Conservation (phyloP, 176 grass and related monocot genomes). For the Paspalum vaginatum region DNA sequence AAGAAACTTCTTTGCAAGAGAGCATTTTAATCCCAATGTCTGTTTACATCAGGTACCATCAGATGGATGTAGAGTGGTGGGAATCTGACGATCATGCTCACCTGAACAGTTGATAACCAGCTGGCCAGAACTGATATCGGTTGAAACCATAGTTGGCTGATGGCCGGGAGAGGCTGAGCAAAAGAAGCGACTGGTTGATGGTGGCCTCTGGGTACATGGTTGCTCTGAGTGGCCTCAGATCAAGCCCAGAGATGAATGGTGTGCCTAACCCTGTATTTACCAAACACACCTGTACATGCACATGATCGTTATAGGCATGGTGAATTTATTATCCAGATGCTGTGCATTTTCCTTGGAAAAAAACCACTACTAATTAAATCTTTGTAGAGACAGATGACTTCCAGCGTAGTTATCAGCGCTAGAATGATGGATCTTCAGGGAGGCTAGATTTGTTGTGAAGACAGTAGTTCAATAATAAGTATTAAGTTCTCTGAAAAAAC, state of each 20-base stretch:
- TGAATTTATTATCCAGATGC: not conserved
- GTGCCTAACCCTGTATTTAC: conserved; percentile 53
- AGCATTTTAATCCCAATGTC: not conserved
- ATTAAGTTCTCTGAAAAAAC: too few relatives aligned
- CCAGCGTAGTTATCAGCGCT: not conserved
- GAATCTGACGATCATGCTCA: not conserved
- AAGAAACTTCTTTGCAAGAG: not conserved
- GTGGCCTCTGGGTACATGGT: conserved; percentile 53
- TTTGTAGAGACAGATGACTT: not conserved
- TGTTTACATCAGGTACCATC: not conserved
- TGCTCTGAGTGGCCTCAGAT: conserved; percentile 44
- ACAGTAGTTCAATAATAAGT: too few relatives aligned
- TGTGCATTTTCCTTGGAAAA: not conserved
- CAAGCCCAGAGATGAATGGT: conserved; percentile 61
- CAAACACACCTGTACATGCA: conserved; percentile 47
- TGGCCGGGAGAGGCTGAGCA: conserved; percentile 35
- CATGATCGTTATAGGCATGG: not conserved
- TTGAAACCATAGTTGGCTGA: not conserved
- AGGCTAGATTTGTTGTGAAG: too few relatives aligned
- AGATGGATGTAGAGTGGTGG: not conserved
- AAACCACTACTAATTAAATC: not conserved
- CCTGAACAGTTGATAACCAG: not conserved
- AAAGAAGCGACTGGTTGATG: conserved; percentile 27
- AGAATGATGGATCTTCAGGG: too few relatives aligned
- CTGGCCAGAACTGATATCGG: conserved; percentile 39